Conservation (phyloP, 345 rosid species). For the Euphorbia pulcherrima region DNA sequence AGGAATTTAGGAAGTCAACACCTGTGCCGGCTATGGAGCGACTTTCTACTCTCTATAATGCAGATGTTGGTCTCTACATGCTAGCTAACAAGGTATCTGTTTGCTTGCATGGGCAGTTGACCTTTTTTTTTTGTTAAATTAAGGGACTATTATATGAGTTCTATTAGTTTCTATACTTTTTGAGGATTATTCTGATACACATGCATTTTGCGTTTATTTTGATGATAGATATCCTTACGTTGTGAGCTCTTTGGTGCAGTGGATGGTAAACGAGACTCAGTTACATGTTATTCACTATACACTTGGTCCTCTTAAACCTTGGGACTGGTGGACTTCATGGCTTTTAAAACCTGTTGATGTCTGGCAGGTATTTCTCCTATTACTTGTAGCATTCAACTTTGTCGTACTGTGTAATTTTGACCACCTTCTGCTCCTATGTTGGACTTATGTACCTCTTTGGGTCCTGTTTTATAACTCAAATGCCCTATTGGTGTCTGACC, state of each 20-base stretch:
- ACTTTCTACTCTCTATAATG: constrained; percentile 85
- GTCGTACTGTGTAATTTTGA: not conserved
- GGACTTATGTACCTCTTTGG: no score
- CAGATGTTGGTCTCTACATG: constrained; percentile 98
- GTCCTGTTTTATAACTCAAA: no score
- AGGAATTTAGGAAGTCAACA: constrained; percentile 51
- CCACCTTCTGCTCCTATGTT: not conserved
- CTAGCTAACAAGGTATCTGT: constrained; percentile 86
- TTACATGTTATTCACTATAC: constrained; percentile 90
- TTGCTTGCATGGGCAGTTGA: not conserved
- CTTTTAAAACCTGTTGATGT: constrained; percentile 89
- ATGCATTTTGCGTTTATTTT: not conserved
- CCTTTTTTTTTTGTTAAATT: not conserved
- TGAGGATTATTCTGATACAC: not conserved
- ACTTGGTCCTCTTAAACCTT: constrained; percentile 91
- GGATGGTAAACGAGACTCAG: constrained; percentile 94
- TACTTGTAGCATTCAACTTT: not conserved
- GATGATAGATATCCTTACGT: constrained; percentile 9
- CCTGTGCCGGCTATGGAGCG: constrained; percentile 78
- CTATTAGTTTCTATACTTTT: not conserved
- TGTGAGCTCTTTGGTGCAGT: constrained; percentile 45
- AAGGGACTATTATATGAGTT: not conserved
- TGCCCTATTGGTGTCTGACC: no score
- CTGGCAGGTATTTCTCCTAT: constrained; percentile 62
- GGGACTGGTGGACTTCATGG: constrained; percentile 99